phyloP scores from a whole-genome alignment of 305 asterid species.

The Fraxinus latifolia region DNA sequence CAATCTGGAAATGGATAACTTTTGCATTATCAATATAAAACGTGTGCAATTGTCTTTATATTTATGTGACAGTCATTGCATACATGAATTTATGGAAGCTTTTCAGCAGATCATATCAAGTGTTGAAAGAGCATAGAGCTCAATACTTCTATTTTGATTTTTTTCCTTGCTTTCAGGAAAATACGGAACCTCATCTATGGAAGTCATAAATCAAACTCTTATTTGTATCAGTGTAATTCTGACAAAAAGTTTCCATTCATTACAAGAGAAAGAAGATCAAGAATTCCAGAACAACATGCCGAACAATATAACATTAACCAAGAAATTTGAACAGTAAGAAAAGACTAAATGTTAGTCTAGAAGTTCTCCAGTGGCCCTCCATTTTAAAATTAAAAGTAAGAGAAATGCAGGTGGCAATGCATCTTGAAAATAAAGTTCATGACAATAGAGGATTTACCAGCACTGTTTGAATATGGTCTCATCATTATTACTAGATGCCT shows the following conservation, averaged over 20 bases:
- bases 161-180: not conserved
- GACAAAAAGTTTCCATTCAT: not conserved
- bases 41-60: not conserved
- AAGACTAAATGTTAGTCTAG: not conserved
- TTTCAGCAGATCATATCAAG: not conserved
- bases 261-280: not conserved
- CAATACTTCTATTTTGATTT: not conserved
- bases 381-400: not conserved
- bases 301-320: not conserved
- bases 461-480: not conserved
- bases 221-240: not conserved
- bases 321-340: not conserved
- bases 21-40: not conserved
- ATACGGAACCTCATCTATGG: not conserved
- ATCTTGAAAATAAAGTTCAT: not conserved
- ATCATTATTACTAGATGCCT: not conserved
- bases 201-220: not conserved
- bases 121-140: not conserved
- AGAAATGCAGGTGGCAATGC: not conserved
- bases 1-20: conserved; percentile 7
- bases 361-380: not conserved
- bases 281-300: not conserved
- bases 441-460: not conserved
- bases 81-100: not conserved
- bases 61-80: not conserved